These are phyloP conservation scores for Nakazawaea ishiwadae DNA, from an alignment of 805 yeast species.

Conservation along the genomic window DNA sequence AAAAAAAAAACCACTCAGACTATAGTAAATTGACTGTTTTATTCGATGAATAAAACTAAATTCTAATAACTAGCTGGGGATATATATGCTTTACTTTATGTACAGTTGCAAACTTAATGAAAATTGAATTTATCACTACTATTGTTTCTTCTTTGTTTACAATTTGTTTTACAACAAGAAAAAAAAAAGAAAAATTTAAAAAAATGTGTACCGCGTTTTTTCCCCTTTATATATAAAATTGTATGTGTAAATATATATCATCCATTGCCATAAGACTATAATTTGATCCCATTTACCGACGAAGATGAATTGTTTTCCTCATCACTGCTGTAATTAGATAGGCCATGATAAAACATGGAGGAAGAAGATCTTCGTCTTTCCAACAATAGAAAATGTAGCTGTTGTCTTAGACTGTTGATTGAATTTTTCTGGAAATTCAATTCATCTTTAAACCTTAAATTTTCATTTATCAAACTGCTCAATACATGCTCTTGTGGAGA, in stretches of 20 bases:
- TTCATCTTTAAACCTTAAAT: conserved; percentile 40
- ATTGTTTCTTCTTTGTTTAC: conserved; percentile 2
- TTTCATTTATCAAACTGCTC: conserved; percentile 34
- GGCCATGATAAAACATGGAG: background rate
- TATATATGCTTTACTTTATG: too few species aligned
- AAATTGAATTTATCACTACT: too few species aligned
- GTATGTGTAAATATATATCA: too few species aligned
- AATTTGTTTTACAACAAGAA: background rate
- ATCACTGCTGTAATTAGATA: conserved; percentile 5
- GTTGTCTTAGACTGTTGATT: conserved; percentile 43
- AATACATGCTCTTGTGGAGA: too few species aligned
- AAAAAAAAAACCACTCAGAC: too few species aligned
- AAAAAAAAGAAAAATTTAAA: background rate
- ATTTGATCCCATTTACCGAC: conserved; percentile 3
- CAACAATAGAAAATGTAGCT: conserved; percentile 43
- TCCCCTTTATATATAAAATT: too few species aligned
- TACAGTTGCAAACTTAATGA: too few species aligned
- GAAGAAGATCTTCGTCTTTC: conserved; percentile 29
- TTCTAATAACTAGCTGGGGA: too few species aligned
- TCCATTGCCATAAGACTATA: too few species aligned
- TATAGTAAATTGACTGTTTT: too few species aligned
- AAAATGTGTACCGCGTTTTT: too few species aligned
- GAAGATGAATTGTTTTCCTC: conserved; percentile 5
- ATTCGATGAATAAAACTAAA: too few species aligned
- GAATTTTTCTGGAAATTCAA: conserved; percentile 38